Conservation (phyloP, 2,329 filamentous ascomycete species). For the Colletotrichum sp. region DNA sequence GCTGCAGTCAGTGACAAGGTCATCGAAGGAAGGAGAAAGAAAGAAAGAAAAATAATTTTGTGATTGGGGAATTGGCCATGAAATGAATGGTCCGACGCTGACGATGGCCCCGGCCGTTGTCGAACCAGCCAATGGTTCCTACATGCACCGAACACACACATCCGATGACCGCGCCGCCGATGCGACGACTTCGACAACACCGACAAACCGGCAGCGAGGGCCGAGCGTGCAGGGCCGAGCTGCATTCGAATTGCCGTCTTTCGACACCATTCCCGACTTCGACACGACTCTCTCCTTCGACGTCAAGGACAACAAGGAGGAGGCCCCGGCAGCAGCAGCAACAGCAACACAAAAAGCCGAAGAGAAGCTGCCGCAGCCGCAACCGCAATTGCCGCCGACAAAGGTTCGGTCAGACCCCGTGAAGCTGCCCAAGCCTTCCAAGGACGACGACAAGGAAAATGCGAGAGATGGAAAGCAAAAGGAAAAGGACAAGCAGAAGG, state of each 20-base stretch:
- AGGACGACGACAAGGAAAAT: slow-evolving; percentile 16
- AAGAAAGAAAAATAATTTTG: neutral
- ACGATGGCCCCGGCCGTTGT: slow-evolving; percentile 43
- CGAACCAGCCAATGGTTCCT: slow-evolving; percentile 27
- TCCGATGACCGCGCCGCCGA: slow-evolving; percentile 30
- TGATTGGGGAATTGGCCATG: slow-evolving; percentile 30
- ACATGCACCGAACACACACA: slow-evolving; percentile 39
- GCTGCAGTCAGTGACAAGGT: slow-evolving; percentile 1
- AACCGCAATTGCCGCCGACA: neutral
- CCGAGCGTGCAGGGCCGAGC: slow-evolving; percentile 35
- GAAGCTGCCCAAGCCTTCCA: neutral
- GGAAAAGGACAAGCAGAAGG: slow-evolving; percentile 9
- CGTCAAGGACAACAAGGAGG: slow-evolving; percentile 30
- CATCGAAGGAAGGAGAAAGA: neutral
- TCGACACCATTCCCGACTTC: slow-evolving; percentile 56
- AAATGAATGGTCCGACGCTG: slow-evolving; percentile 39
- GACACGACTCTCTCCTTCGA: slow-evolving; percentile 50
- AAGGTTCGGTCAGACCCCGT: neutral
- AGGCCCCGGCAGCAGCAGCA: slow-evolving; percentile 6
- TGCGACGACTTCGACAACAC: neutral
- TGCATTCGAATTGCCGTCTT: slow-evolving; percentile 57
- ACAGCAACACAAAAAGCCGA: slow-evolving; percentile 27
- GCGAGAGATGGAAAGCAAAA: slow-evolving; percentile 14
- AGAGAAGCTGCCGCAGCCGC: slow-evolving; percentile 9
- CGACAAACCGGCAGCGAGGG: slow-evolving; percentile 21